These are phyloP conservation scores for Areca catechu DNA, from an alignment of 176 grass and related monocot genomes.

Conservation along the genomic window DNA sequence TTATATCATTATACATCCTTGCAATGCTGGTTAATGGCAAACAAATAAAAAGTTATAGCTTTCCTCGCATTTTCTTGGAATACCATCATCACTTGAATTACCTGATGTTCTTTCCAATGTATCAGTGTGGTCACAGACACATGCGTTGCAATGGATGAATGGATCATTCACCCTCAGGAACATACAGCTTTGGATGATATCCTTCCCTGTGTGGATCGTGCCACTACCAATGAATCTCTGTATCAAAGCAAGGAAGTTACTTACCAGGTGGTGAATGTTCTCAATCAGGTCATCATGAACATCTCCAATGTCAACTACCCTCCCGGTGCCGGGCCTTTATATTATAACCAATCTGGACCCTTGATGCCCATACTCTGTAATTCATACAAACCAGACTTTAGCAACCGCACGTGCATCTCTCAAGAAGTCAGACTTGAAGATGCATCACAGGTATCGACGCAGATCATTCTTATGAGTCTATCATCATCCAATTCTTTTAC, in stretches of 20 bases:
- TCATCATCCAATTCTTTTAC: no score
- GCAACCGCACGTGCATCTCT: slow-evolving; percentile 28
- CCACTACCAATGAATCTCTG: slow-evolving; percentile 41
- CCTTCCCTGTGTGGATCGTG: slow-evolving; percentile 62
- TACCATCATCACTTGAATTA: no score
- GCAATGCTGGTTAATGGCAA: no score
- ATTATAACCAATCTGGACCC: slow-evolving; percentile 78
- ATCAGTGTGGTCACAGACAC: slow-evolving; percentile 58
- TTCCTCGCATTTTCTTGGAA: no score
- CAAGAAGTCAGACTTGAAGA: slow-evolving; percentile 30
- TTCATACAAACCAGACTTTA: slow-evolving; percentile 41
- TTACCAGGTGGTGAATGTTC: slow-evolving; percentile 24
- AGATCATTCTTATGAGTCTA: no score
- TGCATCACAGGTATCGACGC: slow-evolving; percentile 24
- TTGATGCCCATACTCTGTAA: slow-evolving; percentile 61
- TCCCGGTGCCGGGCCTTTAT: slow-evolving; percentile 1
- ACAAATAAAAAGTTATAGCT: no score
- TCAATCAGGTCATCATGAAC: slow-evolving; percentile 41
- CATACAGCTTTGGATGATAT: slow-evolving; percentile 71
- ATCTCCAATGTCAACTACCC: slow-evolving; percentile 53
- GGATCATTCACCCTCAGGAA: slow-evolving; percentile 38
- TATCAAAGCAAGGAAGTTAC: slow-evolving; percentile 46
- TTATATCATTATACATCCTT: no score
- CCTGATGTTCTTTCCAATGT: background rate
- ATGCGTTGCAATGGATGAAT: slow-evolving; percentile 79